Evolutionary conservation across 208 protist genomes (phyloP), one percentile per base, ranked within the genome.

Genomic region (Crithidia mellificae): DNA sequence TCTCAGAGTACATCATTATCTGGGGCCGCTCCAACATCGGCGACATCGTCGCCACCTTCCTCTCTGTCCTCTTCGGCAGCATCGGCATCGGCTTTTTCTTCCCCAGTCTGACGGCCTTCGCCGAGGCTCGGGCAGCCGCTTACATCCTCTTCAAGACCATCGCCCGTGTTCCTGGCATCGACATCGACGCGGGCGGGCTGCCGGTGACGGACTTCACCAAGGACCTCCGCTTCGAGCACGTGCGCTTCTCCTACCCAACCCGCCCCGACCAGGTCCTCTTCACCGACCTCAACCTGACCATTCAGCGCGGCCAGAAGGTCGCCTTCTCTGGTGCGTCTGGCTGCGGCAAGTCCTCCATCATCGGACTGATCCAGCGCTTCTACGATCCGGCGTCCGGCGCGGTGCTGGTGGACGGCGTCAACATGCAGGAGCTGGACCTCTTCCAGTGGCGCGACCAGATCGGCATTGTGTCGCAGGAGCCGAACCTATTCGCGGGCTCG

Each of bases 401-500:
- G 30, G 58, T 96, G 34, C 62, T 61, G 20, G 70, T 91, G n/a
- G 91, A 96, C 57, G 89, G 87, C 34, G 47, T 57, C 38, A 80
- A 91, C 67, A 61, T 96, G 32, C 67, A 73, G 24, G 72, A 85
- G 15, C 38, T 93, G 3, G 32, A 70, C 51, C 77, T 94, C 49
- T 68, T 53, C 39, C 69, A 76, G 46, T 92, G 85, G 80, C 73
- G 86, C 36, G 39, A 69, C 51, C 77, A 82, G 49, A 87, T 96
- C 64, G 85, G 85, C 63, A 86, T 96, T 49, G 91, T 96, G 17
- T 92, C 88, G 56, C 91, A 96, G 75, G 88, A 96, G 69, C 83
- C 91, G 20, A 87, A 74, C 53, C 77, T 94, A 29, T 93, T 94
- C 74, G 61, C 77, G 7, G 85, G 82, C 25, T 81, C 72, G 14